Base-by-base conservation (phyloP, 2,329 filamentous ascomycete genomes). In the Samsoniella hepiali region DNA sequence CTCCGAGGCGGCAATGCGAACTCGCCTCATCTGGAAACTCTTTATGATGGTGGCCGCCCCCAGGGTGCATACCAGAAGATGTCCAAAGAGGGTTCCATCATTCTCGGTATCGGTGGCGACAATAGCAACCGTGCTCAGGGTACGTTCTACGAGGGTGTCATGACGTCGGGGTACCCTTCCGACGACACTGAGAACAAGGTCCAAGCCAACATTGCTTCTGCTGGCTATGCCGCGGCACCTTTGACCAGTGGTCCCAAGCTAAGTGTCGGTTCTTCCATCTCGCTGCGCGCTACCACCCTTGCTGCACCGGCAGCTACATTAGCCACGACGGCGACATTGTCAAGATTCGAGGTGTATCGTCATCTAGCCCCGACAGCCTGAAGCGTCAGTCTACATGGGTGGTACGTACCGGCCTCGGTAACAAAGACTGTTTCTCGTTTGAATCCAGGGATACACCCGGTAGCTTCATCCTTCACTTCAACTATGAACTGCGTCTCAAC, bases 31-130 rank as follows among this genome's bases (percentile, higher is more conserved):
- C 70, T 89, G 17, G 81, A 82, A 3, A 88, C 86, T 0, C 88
- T 80, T 73, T 89, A 84, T 69, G 82, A 73, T 64, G 86, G 87
- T 5, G 75, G 68, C 1, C 82, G 86, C 3, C 86, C 86, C 5
- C 77, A 62, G n/a, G 75, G 64, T 11, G 85, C 84, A 10, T 88
- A 88, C 73, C 82, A 86, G 70, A 79, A 82, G 0, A 89, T 89
- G 87, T 77, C 69, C 66, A 88, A 88, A 67, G 86, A 89, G 69
- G 86, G 86, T 13, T 82, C 86, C 63, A 86, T 89, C 51, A 80
- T 89, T 64, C 83, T 89, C n/a, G 86, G 87, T n/a, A 88, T 88
- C 61, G 87, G 87, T n/a, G 87, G 87, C 8, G 87, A 89, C 68
- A 89, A 87, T 74, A 86, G 83, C 69, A 75, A 77, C 67, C 69